A percentile compares a stretch with the other conserved stretches of the same genome.
Conservation (phyloP, 2,329 filamentous ascomycete species). For the Parastagonospora avenae region DNA sequence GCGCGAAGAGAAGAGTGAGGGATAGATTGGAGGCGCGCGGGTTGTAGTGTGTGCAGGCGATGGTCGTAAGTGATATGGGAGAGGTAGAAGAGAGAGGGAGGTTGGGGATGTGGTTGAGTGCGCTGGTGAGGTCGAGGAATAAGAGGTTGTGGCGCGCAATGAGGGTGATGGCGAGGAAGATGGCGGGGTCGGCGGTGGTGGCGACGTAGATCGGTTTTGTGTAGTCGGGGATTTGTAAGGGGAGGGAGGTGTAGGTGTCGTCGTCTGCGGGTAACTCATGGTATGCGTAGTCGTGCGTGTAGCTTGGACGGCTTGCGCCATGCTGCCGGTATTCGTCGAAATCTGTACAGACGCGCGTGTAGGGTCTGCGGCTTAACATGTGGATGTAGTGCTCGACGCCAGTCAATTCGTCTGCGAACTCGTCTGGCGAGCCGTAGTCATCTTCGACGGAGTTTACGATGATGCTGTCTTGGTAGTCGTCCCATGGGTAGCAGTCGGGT, state of each 20-base stretch:
- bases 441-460: slow-evolving; percentile 23
- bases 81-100: background rate
- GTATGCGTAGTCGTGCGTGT: background rate
- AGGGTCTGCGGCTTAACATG: background rate
- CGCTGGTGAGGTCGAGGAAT: slow-evolving; percentile 20
- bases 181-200: slow-evolving; percentile 17
- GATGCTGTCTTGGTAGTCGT: slow-evolving; percentile 17
- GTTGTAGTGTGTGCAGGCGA: background rate
- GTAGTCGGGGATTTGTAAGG: background rate
- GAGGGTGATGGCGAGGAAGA: slow-evolving; percentile 27
- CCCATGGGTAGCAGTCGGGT: slow-evolving; percentile 7
- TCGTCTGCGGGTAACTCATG: too few relatives aligned
- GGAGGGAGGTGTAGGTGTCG: too few relatives aligned
- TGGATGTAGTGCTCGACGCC: slow-evolving; percentile 14
- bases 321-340: background rate
- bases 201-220: slow-evolving; percentile 17
- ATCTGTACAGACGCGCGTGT: slow-evolving; percentile 1
- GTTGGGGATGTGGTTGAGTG: slow-evolving; percentile 27
- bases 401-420: background rate
- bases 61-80: background rate
- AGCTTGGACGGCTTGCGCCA: background rate
- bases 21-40: background rate
- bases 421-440: background rate
- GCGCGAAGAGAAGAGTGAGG: slow-evolving; percentile 19
- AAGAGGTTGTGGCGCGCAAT: slow-evolving; percentile 27